Evolutionary conservation across 208 protist species (phyloP).

Genomic region (Trypanosoma boissoni): DNA sequence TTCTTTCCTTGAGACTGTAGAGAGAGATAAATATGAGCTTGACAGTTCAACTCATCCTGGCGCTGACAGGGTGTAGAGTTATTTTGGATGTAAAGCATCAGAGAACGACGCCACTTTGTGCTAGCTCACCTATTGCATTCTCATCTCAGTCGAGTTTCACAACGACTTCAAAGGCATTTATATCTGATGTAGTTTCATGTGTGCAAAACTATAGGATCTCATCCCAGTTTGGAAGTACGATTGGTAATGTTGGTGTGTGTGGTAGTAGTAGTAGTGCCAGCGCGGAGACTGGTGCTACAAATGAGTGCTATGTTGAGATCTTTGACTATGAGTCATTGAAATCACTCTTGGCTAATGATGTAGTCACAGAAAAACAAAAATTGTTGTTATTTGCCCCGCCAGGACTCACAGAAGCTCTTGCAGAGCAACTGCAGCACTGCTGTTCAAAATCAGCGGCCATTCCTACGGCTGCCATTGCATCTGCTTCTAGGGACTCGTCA

Average conservation of each 20-base stretch:
- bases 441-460: too few relatives aligned
- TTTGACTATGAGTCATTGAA: conserved; percentile 22
- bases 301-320: conserved; percentile 16
- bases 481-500: too few relatives aligned
- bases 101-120: conserved; percentile 2
- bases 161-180: conserved; percentile 13
- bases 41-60: conserved; percentile 21
- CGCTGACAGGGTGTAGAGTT: conserved; percentile 16
- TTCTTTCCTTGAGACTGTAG: neutral
- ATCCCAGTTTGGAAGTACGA: too few relatives aligned
- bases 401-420: conserved; percentile 5
- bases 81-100: conserved; percentile 12
- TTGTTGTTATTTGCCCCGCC: conserved; percentile 18
- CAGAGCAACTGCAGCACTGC: conserved; percentile 2
- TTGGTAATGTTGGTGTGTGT: too few relatives aligned
- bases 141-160: neutral
- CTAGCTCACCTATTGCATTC: conserved; percentile 6
- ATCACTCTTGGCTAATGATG: conserved; percentile 17
- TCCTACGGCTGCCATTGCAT: too few relatives aligned
- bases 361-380: conserved; percentile 18
- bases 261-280: neutral
- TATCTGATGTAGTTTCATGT: conserved; percentile 20
- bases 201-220: conserved; percentile 1
- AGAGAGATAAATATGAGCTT: conserved; percentile 16
- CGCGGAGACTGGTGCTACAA: neutral